Conservation (phyloP, 108 stramenopile genomes). For the Skeletonema potamos region DNA sequence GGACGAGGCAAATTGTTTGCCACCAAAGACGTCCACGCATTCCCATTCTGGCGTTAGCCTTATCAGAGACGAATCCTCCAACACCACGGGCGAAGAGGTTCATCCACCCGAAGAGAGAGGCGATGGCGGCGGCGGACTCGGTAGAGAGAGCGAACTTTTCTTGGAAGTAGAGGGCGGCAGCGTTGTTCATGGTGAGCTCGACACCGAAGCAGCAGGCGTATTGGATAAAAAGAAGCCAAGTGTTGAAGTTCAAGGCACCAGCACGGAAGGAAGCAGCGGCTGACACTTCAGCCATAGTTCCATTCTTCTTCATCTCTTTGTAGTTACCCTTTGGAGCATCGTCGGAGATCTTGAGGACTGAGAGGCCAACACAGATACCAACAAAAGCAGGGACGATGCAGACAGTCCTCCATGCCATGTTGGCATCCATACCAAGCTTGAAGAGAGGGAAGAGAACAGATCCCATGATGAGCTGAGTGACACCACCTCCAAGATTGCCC, state of each 20-base stretch:
- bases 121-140: slow-evolving; percentile 50
- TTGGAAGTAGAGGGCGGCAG: slow-evolving; percentile 56
- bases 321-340: slow-evolving; percentile 78
- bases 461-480: slow-evolving; percentile 60
- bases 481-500: slow-evolving; percentile 78
- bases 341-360: slow-evolving; percentile 49
- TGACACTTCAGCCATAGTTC: slow-evolving; percentile 53
- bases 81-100: slow-evolving; percentile 70
- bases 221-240: slow-evolving; percentile 72
- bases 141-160: slow-evolving; percentile 47
- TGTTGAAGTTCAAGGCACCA: slow-evolving; percentile 60
- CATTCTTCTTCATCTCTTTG: slow-evolving; percentile 52
- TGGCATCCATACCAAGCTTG: slow-evolving; percentile 23
- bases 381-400: slow-evolving; percentile 69
- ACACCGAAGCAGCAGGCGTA: slow-evolving; percentile 83
- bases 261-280: slow-evolving; percentile 38
- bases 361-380: slow-evolving; percentile 38
- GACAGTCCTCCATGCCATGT: slow-evolving; percentile 65
- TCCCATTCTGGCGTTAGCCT: slow-evolving; percentile 43
- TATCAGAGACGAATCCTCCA: slow-evolving; percentile 52
- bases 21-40: slow-evolving; percentile 72
- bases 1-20: slow-evolving; percentile 55
- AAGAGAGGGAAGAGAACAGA: slow-evolving; percentile 54
- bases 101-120: slow-evolving; percentile 60
- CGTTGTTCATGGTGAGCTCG: slow-evolving; percentile 78